phyloP scores from a whole-genome alignment of 164 flowering plant species.

The Akebia trifoliata region DNA sequence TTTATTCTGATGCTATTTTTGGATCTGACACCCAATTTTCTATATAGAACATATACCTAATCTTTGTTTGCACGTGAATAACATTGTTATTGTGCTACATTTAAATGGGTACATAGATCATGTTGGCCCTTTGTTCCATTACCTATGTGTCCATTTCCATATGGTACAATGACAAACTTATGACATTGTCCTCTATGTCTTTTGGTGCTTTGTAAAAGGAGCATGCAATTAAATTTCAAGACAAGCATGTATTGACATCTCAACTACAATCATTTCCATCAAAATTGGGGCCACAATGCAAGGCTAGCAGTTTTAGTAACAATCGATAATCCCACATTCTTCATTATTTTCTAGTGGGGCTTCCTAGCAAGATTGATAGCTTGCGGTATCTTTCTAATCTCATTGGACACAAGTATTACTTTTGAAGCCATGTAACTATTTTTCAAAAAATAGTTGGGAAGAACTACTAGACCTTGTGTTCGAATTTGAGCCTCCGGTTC shows the following conservation, averaged over 20 bases:
- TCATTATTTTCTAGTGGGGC: slow-evolving; percentile 44
- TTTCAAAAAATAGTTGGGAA: too few species aligned
- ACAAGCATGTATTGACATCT: slow-evolving; percentile 87
- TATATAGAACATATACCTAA: too few species aligned
- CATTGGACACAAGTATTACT: slow-evolving; percentile 86
- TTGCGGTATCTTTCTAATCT: slow-evolving; percentile 63
- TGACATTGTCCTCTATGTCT: slow-evolving; percentile 13
- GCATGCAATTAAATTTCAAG: slow-evolving; percentile 84
- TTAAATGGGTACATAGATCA: too few species aligned
- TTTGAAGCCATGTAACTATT: too few species aligned
- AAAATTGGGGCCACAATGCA: slow-evolving; percentile 74
- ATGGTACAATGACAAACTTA: slow-evolving; percentile 3
- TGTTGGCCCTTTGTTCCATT: slow-evolving; percentile 1
- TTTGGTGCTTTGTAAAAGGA: slow-evolving; percentile 39
- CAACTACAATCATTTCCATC: slow-evolving; percentile 87
- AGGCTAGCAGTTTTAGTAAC: slow-evolving; percentile 58
- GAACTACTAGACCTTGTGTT: too few species aligned
- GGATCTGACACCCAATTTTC: too few species aligned
- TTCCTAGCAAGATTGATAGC: slow-evolving; percentile 48
- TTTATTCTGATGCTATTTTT: too few species aligned
- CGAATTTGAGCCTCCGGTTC: too few species aligned
- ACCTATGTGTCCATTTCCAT: background rate
- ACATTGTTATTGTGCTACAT: slow-evolving; percentile 5
- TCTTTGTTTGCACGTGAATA: slow-evolving; percentile 20
- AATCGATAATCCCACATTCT: slow-evolving; percentile 61